Evolutionary conservation across 441 rosid species (phyloP).

Genomic region (Mallotus repandus): DNA sequence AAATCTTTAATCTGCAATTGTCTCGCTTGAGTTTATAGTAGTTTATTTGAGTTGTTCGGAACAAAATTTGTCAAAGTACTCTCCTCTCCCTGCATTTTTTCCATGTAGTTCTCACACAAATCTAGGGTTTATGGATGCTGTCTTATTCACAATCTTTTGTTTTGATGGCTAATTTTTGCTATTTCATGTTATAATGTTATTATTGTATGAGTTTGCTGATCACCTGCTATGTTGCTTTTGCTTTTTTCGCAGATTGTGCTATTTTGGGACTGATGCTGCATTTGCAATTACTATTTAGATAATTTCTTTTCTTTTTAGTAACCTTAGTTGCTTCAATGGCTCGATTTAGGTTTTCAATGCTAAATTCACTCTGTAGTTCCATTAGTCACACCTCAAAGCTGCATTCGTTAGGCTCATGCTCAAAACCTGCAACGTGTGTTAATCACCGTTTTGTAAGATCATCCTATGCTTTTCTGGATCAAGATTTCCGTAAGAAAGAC

Average conservation of each 20-base stretch:
- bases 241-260: not conserved
- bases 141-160: not conserved
- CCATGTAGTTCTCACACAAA: not conserved
- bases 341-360: conserved; percentile 41
- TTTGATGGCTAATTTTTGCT: not conserved
- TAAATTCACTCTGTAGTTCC: conserved; percentile 39
- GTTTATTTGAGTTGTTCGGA: not conserved
- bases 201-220: not conserved
- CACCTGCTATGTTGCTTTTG: not conserved
- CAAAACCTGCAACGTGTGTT: conserved; percentile 18
- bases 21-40: not conserved
- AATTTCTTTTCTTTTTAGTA: not conserved
- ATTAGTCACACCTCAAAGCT: conserved; percentile 19
- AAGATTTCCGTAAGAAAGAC: conserved; percentile 19
- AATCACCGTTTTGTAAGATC: conserved; percentile 26
- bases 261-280: not conserved
- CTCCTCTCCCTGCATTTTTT: not conserved
- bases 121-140: conserved; percentile 11
- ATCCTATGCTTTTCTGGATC: conserved; percentile 19
- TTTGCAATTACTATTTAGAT: not conserved
- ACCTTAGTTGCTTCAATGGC: conserved; percentile 32
- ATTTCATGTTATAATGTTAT: not conserved
- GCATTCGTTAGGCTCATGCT: conserved; percentile 14
- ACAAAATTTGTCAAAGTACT: not conserved
- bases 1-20: not conserved